Evolutionary conservation across 768 basidiomycete species (phyloP), one percentile per base, ranked within the genome.

Genomic region (Trametopsis cervina): DNA sequence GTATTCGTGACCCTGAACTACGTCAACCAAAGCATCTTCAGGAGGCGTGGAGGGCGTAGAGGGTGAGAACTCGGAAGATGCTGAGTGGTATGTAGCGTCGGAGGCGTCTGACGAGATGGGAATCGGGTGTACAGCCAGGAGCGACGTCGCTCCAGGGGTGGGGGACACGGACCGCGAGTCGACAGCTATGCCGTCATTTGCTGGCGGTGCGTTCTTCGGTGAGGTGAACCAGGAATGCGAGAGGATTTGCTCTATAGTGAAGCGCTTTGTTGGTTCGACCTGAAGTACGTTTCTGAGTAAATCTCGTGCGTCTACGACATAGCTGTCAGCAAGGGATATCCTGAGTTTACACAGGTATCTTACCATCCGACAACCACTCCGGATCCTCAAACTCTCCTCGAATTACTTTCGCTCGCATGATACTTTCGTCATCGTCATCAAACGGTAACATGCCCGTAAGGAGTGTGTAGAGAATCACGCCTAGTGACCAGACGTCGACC

Each of bases 401-500:
- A 45, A 92, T 81, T 52, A 99, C 88, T 65, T 88, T 85, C 44
- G 73, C 69, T 52, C 83, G 83, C 90, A 95, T 95, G 11, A 84
- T 63, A 35, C 66, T 64, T 66, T 92, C 89, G 61, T 93, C 84
- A 49, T 94, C 92, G 55, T 93, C 87, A 57, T 93, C 90, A 58
- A 92, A 94, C 1, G 91, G 91, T 15, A 94, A 68, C 7, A 87
- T 89, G 65, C 93, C 94, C 0, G 90, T 92, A 38, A 96, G 74
- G 25, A 96, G 75, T 44, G 83, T 85, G 61, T 93, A 95, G 11
- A 97, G 71, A 44, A 97, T 96, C 52, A 96, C 77, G 0, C 93
- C 93, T 42, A 95, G 72, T 4, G 93, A 97, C 93, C 93, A 97
- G 26, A 94, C 73, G 60, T 97, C 93, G 40, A 95, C 92, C 77